Evolutionary conservation across 2,329 filamentous ascomycete genomes (phyloP), one percentile per base, ranked within the genome.

Genomic region (Fusarium bulbicola): DNA sequence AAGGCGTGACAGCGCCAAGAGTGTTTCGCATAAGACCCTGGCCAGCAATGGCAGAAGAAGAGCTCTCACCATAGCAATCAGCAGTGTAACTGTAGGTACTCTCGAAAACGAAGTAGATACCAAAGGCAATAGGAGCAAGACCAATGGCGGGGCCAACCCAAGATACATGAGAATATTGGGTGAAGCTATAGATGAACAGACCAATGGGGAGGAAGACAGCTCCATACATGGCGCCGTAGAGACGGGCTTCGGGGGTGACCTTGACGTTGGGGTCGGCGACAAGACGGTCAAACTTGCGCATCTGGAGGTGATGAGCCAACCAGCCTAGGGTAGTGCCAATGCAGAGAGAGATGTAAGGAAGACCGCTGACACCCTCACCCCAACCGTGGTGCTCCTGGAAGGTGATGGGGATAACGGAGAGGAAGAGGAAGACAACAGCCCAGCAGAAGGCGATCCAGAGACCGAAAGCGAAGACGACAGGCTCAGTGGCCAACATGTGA

Each of bases 371-470:
- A 58, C 73, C 73, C 16, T 73, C 62, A 2, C 62, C 59, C 73
- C 73, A 74, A 1, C 73, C 73, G 10, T 74, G 73, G 18, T 74
- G 49, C 57, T 74, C 73, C 20, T 68, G 67, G 39, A 74, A 74
- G 1, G 73, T 74, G 15, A 74, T 74, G 7, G 73, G 73, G 7
- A 76, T 76, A 5, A 76, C 74, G 0, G 74, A 76, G 0, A 76
- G 73, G 50, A 76, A 76, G 12, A 76, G 68, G 43, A 76, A 76
- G 28, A 76, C 74, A 5, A 76, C 74, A 28, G 73, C 74, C 74
- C 74, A 76, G 43, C 74, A 76, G 58, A 76, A 76, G 5, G 74
- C 74, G 11, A 76, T 76, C 74, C 74, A 76, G 18, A 76, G 68
- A 32, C 74, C 74, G 32, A 76, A 76, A 4, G 74, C 74, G 52